phyloP scores from a whole-genome alignment of 352 stramenopile genomes.

The Phytophthora pluvialis region DNA sequence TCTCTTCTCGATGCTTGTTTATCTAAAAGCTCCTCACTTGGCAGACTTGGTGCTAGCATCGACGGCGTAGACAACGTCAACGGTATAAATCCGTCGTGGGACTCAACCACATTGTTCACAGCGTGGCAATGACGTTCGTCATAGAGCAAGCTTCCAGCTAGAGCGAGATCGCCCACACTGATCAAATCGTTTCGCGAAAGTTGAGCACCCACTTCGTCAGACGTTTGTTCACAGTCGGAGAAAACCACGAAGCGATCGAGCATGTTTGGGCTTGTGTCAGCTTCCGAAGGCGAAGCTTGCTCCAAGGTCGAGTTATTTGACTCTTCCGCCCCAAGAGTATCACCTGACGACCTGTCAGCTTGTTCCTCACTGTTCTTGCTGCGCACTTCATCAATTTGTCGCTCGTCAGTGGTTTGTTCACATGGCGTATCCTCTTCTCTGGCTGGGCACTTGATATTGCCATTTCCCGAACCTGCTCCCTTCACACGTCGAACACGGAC shows the following conservation, averaged over 20 bases:
- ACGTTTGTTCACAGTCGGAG: background rate
- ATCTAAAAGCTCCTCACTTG: background rate
- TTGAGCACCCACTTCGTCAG: background rate
- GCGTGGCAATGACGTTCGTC: background rate
- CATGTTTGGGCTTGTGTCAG: background rate
- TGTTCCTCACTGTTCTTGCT: background rate
- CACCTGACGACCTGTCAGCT: background rate
- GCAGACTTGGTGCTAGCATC: too few relatives aligned
- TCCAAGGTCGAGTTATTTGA: background rate
- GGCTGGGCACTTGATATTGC: background rate
- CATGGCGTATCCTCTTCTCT: background rate
- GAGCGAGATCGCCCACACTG: slow-evolving; percentile 24
- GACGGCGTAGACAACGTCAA: background rate
- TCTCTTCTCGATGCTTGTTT: background rate
- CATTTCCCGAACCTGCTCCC: background rate
- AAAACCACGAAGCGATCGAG: slow-evolving; percentile 24
- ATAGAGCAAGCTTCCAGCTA: slow-evolving; percentile 22
- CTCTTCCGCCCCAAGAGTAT: background rate
- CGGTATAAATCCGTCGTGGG: slow-evolving; percentile 12
- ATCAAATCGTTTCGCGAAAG: slow-evolving; percentile 34
- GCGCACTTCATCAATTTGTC: background rate
- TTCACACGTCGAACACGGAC: background rate
- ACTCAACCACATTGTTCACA: background rate
- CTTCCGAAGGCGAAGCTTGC: background rate
- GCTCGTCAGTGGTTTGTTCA: background rate